Evolutionary conservation across 2,329 filamentous ascomycete species (phyloP).

Genomic region (Cytospora mali): DNA sequence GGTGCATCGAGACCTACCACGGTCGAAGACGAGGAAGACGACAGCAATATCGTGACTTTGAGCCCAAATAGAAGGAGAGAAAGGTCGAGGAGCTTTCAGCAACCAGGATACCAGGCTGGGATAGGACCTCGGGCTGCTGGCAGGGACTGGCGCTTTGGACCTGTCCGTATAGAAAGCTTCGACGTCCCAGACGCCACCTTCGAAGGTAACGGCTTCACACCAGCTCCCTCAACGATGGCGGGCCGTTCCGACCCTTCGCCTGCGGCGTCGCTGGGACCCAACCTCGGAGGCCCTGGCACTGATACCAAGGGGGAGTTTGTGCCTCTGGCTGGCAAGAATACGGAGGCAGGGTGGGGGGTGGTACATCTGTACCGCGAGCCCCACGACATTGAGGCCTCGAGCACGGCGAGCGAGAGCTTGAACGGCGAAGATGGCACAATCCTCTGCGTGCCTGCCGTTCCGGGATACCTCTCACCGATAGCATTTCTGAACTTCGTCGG

Average conservation of each 20-base stretch:
- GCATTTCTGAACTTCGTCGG: constrained; percentile 93
- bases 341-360: constrained; percentile 86
- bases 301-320: constrained; percentile 83
- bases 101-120: constrained; percentile 46
- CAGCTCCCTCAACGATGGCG: constrained; percentile 28
- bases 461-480: constrained; percentile 87
- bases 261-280: constrained; percentile 51
- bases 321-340: constrained; percentile 69
- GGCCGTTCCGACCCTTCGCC: constrained; percentile 30
- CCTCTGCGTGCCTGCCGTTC: constrained; percentile 90
- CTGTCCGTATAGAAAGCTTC: constrained; percentile 78
- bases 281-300: constrained; percentile 62
- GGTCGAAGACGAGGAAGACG: constrained; percentile 27
- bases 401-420: constrained; percentile 36
- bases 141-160: constrained; percentile 79
- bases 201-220: constrained; percentile 36
- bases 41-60: constrained; percentile 42
- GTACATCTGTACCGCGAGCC: constrained; percentile 92
- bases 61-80: constrained; percentile 46
- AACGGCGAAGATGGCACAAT: constrained; percentile 58
- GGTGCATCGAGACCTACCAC: constrained; percentile 44
- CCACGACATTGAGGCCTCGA: constrained; percentile 56
- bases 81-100: constrained; percentile 45
- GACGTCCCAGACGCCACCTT: constrained; percentile 58
- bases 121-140: constrained; percentile 53